Base-by-base conservation (phyloP, 1,139 yeast species). In the Hansenula lynferdii region DNA sequence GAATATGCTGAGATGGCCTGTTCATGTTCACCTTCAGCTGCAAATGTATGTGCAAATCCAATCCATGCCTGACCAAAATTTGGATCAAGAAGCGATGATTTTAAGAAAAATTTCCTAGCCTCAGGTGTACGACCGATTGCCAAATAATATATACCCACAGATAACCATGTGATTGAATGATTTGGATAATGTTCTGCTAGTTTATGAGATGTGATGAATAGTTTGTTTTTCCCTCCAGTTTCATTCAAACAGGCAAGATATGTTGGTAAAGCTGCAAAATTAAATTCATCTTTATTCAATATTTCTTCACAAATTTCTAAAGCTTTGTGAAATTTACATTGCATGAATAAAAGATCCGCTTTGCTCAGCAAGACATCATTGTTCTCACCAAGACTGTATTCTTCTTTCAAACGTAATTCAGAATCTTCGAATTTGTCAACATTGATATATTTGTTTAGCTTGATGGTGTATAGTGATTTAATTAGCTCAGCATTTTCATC, bases 1-100 rank as follows among this genome's bases (percentile, higher is more conserved):
- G 97, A 92, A 62, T 90, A 94, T 0, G 98, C 98, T 43, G 96
- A 83, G 17, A 92, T 84, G 1, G 98, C 98, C 60, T 94, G 98
- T 58, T 94, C 99, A 55, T 94, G 97, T 61, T 94, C 99, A 9
- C 97, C 96, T 59, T 94, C 98, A 2, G 86, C 84, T 0, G 97
- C 97, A 72, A 89, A 94, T 0, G 98, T 90, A 57, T 92, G 97
- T 1, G 97, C 97, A 67, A 94, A 94, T 1, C 97, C 98, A 35
- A 94, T 80, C 98, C 98, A 94, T 1, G 97, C 96, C 40, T 86
- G 94, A 0, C 95, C 95, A 64, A 86, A 89, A 49, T 83, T 85
- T 1, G 98, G 96, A 50, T 87, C 84, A 48, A 90, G 63, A 50
- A 89, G 71, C 0, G 97, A 87, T 0, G 97, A 92, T 58, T 87